Evolutionary conservation across 495 filamentous ascomycete species (phyloP), one percentile per base, ranked within the genome.

Genomic region (Penicillium herquei): DNA sequence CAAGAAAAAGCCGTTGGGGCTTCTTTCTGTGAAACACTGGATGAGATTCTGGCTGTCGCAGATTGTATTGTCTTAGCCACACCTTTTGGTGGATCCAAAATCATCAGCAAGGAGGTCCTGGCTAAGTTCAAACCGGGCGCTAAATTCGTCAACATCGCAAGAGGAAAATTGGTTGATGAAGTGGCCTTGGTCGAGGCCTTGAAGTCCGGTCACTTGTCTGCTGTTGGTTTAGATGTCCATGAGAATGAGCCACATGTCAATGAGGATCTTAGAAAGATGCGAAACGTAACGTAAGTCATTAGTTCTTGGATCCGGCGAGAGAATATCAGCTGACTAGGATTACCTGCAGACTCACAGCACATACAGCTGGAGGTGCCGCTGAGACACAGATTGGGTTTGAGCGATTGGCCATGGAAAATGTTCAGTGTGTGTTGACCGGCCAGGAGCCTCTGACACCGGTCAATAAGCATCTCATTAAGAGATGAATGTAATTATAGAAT

Each of bases 341-440:
- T 5, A 4, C 3, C 39, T n/a, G 10, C 13, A 54, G 56, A 39
- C 41, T 59, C 17, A 59, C 56, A 18, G 46, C 56, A 16, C 56
- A 59, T 31, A 59, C 56, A 3, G 56, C 56, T 14, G 56, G 56
- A 10, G 51, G 56, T n/a, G 56, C 56, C 3, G 47, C 18, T 1
- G 56, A 59, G 41, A 59, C 56, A 33, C 46, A 51, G 21, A 59
- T 59, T n/a, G 51, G 56, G 44, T 59, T 59, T 16, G 56, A 59
- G 41, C 41, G 51, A 26, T 46, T 59, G 14, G 44, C 56, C 6
- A 59, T 59, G 56, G 51, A 59, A 40, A 59, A 59, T 35, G 46
- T 59, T 30, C 56, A 54, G 34, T 40, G 56, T 14, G 52, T 59
- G 6, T 48, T 59, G 46, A 48, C 51, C 30, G 57, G 57, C 1